Percentiles rank a stretch among this genome's conserved stretches.
Evolutionary conservation across 2,329 filamentous ascomycete species (phyloP).

Genomic region (Phoma herbarum): DNA sequence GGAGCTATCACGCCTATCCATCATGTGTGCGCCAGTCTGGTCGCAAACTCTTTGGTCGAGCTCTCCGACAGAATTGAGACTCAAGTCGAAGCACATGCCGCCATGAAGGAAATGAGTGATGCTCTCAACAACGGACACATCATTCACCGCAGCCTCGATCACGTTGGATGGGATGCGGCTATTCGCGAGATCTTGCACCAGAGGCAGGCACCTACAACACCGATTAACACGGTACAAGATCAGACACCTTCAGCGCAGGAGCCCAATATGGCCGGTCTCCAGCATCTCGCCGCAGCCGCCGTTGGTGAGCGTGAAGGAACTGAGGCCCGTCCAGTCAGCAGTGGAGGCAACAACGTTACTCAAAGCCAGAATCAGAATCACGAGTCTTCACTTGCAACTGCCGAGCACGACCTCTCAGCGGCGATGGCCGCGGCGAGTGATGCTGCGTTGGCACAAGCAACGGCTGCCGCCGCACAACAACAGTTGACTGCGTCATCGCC

Average conservation of each 20-base stretch:
- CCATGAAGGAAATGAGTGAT: constrained; percentile 50
- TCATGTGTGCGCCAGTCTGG: constrained; percentile 49
- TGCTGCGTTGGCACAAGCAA: constrained; percentile 47
- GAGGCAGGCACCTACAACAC: constrained; percentile 38
- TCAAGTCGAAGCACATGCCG: constrained; percentile 47
- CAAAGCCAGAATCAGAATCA: constrained; percentile 11
- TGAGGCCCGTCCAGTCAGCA: constrained; percentile 40
- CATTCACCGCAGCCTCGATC: constrained; percentile 41
- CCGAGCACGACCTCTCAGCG: constrained; percentile 48
- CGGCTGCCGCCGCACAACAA: constrained; percentile 47
- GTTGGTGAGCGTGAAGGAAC: constrained; percentile 48
- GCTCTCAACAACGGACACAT: constrained; percentile 46
- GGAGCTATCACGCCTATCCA: constrained; percentile 45
- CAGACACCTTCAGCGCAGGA: constrained; percentile 38
- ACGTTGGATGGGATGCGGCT: constrained; percentile 48
- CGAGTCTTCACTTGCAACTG: constrained; percentile 27
- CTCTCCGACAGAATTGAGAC: constrained; percentile 48
- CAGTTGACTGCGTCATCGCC: constrained; percentile 34
- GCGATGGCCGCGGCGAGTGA: constrained; percentile 50
- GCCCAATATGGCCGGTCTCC: constrained; percentile 50
- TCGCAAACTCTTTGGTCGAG: constrained; percentile 47
- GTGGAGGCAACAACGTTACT: constrained; percentile 30
- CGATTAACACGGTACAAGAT: constrained; percentile 30
- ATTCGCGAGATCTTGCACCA: constrained; percentile 45
- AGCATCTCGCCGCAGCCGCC: constrained; percentile 51